Evolutionary conservation across 352 stramenopile genomes (phyloP).

Genomic region (Peronospora tabacina): DNA sequence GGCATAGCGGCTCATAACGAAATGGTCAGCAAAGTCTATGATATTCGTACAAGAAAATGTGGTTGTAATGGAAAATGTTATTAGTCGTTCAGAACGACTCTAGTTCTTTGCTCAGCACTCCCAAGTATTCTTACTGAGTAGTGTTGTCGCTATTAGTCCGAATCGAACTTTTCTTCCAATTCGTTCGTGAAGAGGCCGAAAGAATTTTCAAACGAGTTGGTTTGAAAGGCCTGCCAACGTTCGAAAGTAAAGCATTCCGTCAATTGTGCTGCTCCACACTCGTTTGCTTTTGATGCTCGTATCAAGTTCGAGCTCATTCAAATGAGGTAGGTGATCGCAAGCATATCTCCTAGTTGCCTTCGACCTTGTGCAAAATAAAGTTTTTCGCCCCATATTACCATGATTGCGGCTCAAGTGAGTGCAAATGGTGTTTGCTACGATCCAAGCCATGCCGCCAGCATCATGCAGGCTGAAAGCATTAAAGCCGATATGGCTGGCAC

Average conservation of each 20-base stretch:
- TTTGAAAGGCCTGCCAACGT: conserved; percentile 55
- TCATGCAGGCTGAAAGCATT: conserved; percentile 23
- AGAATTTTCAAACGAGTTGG: conserved; percentile 29
- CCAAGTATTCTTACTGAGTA: conserved; percentile 3
- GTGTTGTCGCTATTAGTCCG: not conserved
- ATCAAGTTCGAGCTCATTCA: not conserved
- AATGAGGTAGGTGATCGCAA: not conserved
- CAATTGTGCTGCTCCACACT: conserved; percentile 37
- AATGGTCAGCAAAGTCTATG: not conserved
- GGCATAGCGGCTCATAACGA: not conserved
- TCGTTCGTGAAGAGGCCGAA: conserved; percentile 41
- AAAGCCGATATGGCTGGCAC: conserved; percentile 38
- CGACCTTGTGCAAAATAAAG: conserved; percentile 29
- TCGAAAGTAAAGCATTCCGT: conserved; percentile 58
- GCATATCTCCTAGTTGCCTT: conserved; percentile 21
- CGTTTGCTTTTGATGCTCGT: conserved; percentile 36
- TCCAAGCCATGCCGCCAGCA: conserved; percentile 31
- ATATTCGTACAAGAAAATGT: conserved; percentile 4
- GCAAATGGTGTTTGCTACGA: conserved; percentile 64
- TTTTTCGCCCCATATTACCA: conserved; percentile 19
- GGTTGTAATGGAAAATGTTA: conserved; percentile 10
- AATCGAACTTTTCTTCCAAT: conserved; percentile 22
- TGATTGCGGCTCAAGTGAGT: conserved; percentile 23
- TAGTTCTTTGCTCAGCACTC: conserved; percentile 20
- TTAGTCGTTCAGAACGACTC: conserved; percentile 13